Evolutionary conservation across 441 rosid genomes (phyloP).

Genomic region (Jatropha multifida): DNA sequence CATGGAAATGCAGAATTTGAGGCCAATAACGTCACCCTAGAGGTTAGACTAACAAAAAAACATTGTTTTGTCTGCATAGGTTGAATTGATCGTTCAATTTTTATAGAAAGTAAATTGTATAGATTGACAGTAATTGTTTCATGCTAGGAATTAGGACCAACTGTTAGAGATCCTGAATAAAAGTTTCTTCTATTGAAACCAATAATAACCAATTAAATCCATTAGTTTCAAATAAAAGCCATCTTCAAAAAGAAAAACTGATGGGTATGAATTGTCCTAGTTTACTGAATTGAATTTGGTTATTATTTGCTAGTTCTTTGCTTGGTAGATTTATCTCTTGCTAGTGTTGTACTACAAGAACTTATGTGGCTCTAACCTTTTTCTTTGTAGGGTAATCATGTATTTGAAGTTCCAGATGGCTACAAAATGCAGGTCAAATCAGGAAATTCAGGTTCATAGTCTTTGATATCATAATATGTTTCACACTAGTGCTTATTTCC

Average conservation of each 20-base stretch:
- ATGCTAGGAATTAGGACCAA: conserved; percentile 1
- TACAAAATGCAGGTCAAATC: conserved; percentile 61
- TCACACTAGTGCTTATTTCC: not conserved
- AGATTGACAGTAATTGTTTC: not conserved
- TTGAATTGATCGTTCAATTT: not conserved
- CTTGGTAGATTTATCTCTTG: not conserved
- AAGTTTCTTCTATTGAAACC: not conserved
- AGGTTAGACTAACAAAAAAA: conserved; percentile 43
- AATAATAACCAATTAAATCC: not conserved
- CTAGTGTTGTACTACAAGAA: not conserved
- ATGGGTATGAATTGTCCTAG: not conserved
- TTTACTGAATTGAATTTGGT: conserved; percentile 12
- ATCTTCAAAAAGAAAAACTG: not conserved
- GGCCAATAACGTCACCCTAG: conserved; percentile 64
- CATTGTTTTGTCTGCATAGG: not conserved
- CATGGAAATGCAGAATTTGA: conserved; percentile 96
- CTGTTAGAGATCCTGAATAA: not conserved
- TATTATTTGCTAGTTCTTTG: not conserved
- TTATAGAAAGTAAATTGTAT: not conserved
- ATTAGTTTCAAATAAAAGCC: not conserved
- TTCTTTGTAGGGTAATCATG: conserved; percentile 63
- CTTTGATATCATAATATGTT: conserved; percentile 4
- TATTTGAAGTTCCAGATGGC: conserved; percentile 86
- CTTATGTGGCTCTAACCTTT: not conserved
- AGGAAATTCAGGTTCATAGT: conserved; percentile 57